Percentiles rank a stretch among this genome's conserved stretches.
Evolutionary conservation across 2,329 filamentous ascomycete genomes (phyloP).

Genomic region (Dactylellina haptotyla): DNA sequence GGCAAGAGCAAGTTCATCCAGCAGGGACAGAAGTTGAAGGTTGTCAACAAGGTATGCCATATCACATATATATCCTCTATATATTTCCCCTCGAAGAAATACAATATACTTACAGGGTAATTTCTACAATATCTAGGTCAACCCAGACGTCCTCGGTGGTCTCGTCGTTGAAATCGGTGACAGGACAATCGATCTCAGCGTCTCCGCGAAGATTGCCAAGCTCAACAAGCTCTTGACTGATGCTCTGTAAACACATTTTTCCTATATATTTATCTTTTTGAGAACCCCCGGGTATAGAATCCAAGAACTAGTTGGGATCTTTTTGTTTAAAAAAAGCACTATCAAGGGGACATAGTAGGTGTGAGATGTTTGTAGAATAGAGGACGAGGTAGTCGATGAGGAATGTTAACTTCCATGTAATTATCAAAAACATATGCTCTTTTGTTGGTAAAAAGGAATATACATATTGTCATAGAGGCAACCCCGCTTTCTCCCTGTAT

Average conservation of each 20-base stretch:
- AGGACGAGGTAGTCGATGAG: slow-evolving; percentile 21
- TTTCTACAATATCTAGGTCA: slow-evolving; percentile 70
- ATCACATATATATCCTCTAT: neutral
- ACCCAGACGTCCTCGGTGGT: slow-evolving; percentile 92
- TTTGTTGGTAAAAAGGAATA: slow-evolving; percentile 30
- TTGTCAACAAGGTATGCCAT: slow-evolving; percentile 84
- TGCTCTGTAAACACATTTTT: slow-evolving; percentile 75
- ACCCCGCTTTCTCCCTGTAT: neutral
- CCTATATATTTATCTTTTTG: neutral
- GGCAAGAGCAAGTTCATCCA: slow-evolving; percentile 88
- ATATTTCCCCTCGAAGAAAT: neutral
- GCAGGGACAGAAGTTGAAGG: slow-evolving; percentile 97
- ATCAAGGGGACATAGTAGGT: neutral
- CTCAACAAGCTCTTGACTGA: slow-evolving; percentile 99
- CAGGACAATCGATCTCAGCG: slow-evolving; percentile 96
- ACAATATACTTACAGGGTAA: neutral
- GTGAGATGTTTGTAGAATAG: slow-evolving; percentile 48
- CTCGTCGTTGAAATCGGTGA: slow-evolving; percentile 96
- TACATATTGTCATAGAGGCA: neutral
- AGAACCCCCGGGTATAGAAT: neutral
- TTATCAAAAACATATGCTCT: slow-evolving; percentile 44
- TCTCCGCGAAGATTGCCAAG: slow-evolving; percentile 92
- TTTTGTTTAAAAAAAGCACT: neutral
- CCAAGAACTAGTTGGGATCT: neutral
- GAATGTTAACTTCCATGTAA: slow-evolving; percentile 46